A percentile compares a stretch with the other conserved stretches of the same genome.
Conservation (phyloP, 495 filamentous ascomycete species). For the Hypoxylon rickii region DNA sequence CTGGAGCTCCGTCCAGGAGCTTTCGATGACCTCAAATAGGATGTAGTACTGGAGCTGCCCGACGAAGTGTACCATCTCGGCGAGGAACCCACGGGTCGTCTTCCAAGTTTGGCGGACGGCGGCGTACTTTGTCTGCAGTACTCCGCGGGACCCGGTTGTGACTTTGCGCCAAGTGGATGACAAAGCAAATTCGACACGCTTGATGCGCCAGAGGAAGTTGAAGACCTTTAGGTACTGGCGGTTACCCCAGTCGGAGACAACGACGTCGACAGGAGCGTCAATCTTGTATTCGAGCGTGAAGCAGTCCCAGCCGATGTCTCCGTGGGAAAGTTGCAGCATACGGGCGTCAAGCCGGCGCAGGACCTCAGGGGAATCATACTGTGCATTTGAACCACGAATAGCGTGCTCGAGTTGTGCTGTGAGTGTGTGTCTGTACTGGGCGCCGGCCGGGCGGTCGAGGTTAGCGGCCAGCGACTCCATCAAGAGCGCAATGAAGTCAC, state of each 20-base stretch:
- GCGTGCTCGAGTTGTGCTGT: constrained; percentile 98
- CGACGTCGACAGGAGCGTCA: constrained; percentile 94
- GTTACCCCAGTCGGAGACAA: constrained; percentile 92
- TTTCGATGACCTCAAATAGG: constrained; percentile 96
- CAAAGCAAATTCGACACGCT: constrained; percentile 94
- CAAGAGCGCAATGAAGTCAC: constrained; percentile 95
- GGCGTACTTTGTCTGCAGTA: constrained; percentile 80
- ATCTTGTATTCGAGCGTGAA: constrained; percentile 99
- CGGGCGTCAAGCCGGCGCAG: constrained; percentile 90
- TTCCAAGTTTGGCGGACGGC: constrained; percentile 87
- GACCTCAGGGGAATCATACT: constrained; percentile 93
- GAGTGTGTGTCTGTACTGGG: constrained; percentile 91
- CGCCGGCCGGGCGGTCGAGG: constrained; percentile 92
- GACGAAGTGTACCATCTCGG: constrained; percentile 98
- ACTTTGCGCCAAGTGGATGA: constrained; percentile 90
- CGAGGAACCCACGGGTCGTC: constrained; percentile 78
- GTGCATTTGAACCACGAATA: constrained; percentile 94
- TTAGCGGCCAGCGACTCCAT: constrained; percentile 96
- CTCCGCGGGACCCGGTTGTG: constrained; percentile 92
- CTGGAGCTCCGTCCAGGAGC: constrained; percentile 87
- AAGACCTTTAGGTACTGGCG: constrained; percentile 98
- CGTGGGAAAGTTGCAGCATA: constrained; percentile 92
- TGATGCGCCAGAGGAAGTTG: constrained; percentile 99
- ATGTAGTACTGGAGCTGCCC: constrained; percentile 98
- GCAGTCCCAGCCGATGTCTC: constrained; percentile 99